Evolutionary conservation across 192 early-diverging fungal genomes (phyloP).

Genomic region (Coemansia reversa): DNA sequence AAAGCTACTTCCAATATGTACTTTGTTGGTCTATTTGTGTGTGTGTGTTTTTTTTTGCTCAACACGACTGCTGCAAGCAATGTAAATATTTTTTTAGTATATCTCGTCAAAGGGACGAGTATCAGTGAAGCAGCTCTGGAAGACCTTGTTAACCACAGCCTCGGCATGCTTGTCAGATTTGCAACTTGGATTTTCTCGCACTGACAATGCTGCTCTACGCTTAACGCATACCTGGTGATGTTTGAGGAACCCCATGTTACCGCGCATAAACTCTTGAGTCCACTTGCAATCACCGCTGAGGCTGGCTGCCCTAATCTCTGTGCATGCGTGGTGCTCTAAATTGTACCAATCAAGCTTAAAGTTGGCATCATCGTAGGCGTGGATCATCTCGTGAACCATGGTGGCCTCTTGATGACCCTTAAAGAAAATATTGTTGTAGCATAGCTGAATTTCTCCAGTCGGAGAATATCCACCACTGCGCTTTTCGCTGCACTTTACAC

Average conservation of each 20-base stretch:
- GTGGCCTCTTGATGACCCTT: constrained; percentile 89
- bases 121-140: constrained; percentile 87
- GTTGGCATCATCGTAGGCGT: constrained; percentile 75
- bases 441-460: constrained; percentile 77
- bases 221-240: constrained; percentile 87
- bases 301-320: constrained; percentile 77
- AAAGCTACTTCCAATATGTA: too few relatives aligned
- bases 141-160: constrained; percentile 82
- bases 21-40: too few relatives aligned
- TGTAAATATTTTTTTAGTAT: constrained; percentile 44
- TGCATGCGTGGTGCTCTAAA: constrained; percentile 76
- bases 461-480: constrained; percentile 87
- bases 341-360: constrained; percentile 75
- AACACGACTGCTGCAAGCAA: too few relatives aligned
- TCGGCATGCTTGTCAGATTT: constrained; percentile 75
- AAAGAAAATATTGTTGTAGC: constrained; percentile 76
- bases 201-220: constrained; percentile 78
- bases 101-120: constrained; percentile 98
- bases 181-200: constrained; percentile 76
- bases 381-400: constrained; percentile 91
- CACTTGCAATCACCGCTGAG: constrained; percentile 77
- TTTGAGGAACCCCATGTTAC: constrained; percentile 67
- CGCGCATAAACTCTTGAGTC: constrained; percentile 66
- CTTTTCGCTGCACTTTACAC: constrained; percentile 77
- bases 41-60: too few relatives aligned